A percentile compares a stretch with the other conserved stretches of the same genome.
Conservation (phyloP, 2,329 filamentous ascomycete genomes). For the Ophiostoma pallidulum region DNA sequence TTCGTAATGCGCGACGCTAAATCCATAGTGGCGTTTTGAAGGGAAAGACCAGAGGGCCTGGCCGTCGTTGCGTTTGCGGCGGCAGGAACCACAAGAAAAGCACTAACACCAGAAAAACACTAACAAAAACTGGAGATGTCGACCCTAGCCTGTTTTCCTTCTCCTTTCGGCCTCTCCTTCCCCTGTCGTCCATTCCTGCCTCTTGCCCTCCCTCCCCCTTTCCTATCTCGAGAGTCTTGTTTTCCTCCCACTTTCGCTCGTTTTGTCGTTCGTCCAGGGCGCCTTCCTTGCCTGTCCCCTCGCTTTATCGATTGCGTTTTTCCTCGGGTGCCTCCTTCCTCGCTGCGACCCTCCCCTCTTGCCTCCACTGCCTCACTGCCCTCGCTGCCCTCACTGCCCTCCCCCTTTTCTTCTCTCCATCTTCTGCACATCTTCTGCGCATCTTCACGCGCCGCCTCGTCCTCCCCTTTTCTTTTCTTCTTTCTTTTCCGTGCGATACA, state of each 20-base stretch:
- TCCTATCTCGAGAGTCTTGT: background rate
- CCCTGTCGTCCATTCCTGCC: background rate
- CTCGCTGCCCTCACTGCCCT: too few relatives aligned
- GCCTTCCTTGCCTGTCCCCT: too few relatives aligned
- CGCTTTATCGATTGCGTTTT: too few relatives aligned
- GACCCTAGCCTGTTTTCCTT: background rate
- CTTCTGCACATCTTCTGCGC: background rate
- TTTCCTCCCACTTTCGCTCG: background rate
- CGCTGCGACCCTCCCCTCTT: too few relatives aligned
- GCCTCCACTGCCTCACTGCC: too few relatives aligned
- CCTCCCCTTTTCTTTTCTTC: background rate
- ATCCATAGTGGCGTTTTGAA: too few relatives aligned
- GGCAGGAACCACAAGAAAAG: constrained; percentile 5
- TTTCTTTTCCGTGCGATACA: too few relatives aligned
- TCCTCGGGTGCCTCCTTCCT: too few relatives aligned
- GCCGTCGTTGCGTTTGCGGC: too few relatives aligned
- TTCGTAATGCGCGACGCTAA: too few relatives aligned
- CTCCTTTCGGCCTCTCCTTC: background rate
- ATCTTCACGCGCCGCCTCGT: background rate
- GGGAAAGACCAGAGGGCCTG: too few relatives aligned
- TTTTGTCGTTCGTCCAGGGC: background rate
- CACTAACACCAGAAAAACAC: background rate
- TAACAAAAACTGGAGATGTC: constrained; percentile 4
- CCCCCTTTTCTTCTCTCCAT: background rate
- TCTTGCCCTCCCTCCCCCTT: background rate